Base-by-base conservation (phyloP, 345 rosid species). In the Dipteronia dyeriana region DNA sequence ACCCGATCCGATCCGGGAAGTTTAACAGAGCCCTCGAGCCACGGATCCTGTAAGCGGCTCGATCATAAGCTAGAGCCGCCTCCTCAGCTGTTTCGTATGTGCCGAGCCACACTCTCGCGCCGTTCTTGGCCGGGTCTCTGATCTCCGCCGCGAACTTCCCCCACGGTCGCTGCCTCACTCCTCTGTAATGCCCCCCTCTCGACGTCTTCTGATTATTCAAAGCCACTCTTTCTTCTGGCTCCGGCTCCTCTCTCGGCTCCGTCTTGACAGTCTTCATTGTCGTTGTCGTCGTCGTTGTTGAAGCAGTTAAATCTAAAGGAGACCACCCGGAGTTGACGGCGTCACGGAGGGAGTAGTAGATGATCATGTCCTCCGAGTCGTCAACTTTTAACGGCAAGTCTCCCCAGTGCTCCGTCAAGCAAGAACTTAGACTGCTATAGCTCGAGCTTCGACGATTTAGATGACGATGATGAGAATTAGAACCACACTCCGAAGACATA, bases 61-160 rank as follows among this genome's bases (percentile, higher is more conserved):
- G 87, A 68, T 91, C 93, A 49, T 91, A 91, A 20, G 96, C 96
- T 69, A 90, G 73, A 41, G 96, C 96, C 1, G 96, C 96, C 54
- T 88, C 89, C 86, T 91, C 92, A 19, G 91, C 91, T 14, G 89
- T 91, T 81, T 82, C 91, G 68, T 84, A 91, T 9, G 96, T 91
- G 45, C 96, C 96, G 13, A 91, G 85, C 96, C 96, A 91, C 22
- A 90, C 91, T 67, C 93, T 84, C 0, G 90, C 86, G 31, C 96
- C 92, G 60, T 85, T 90, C 85, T 83, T 91, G 4, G 91, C 88
- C 38, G 90, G 90, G 77, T 91, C 93, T 11, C 96, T 82, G 53
- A 91, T 91, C 90, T 91, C 96, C 8, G 92, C 96, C 17, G 96
- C 93, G 47, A 83, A 91, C 76, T 90, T 90, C n/a, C 92, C 96